A percentile compares a stretch with the other conserved stretches of the same genome.
Evolutionary conservation across 208 protist species (phyloP).

Genomic region (Acanthamoeba divionensis): DNA sequence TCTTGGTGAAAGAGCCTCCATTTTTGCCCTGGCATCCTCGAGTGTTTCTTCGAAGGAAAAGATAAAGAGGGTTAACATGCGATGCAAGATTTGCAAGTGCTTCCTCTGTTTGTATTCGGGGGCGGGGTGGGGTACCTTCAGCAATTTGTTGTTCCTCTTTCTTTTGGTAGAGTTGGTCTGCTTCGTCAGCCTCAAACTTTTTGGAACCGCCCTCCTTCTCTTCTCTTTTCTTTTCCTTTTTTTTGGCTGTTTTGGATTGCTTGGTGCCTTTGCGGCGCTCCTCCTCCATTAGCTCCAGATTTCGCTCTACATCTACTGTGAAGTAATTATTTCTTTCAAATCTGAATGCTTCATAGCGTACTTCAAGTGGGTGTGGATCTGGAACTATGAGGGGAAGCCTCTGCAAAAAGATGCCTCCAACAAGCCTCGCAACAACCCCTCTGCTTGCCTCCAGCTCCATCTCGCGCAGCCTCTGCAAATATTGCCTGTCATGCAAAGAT

Average conservation of each 20-base stretch:
- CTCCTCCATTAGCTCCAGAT: slow-evolving; percentile 54
- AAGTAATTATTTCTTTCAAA: not conserved
- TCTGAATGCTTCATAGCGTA: not conserved
- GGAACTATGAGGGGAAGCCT: slow-evolving; percentile 3
- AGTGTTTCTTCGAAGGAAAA: not conserved
- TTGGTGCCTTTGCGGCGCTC: slow-evolving; percentile 19
- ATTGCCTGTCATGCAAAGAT: not conserved
- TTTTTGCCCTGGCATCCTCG: slow-evolving; percentile 18
- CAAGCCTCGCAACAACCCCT: not conserved
- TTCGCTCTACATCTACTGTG: not conserved
- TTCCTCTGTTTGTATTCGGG: too few relatives aligned
- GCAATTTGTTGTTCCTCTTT: too few relatives aligned
- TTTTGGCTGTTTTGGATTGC: slow-evolving; percentile 14
- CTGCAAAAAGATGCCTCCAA: not conserved
- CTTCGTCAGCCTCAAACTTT: not conserved
- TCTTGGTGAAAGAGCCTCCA: not conserved
- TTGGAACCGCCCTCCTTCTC: not conserved
- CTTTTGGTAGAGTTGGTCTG: slow-evolving; percentile 11
- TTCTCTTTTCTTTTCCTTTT: slow-evolving; percentile 39
- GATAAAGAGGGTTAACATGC: too few relatives aligned
- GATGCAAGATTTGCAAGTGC: too few relatives aligned
- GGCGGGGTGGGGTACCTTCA: too few relatives aligned
- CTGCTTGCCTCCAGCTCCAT: not conserved
- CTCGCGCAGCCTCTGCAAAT: not conserved
- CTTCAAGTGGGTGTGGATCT: not conserved